phyloP scores from a whole-genome alignment of 208 protist genomes.

The Acanthamoeba royreba region DNA sequence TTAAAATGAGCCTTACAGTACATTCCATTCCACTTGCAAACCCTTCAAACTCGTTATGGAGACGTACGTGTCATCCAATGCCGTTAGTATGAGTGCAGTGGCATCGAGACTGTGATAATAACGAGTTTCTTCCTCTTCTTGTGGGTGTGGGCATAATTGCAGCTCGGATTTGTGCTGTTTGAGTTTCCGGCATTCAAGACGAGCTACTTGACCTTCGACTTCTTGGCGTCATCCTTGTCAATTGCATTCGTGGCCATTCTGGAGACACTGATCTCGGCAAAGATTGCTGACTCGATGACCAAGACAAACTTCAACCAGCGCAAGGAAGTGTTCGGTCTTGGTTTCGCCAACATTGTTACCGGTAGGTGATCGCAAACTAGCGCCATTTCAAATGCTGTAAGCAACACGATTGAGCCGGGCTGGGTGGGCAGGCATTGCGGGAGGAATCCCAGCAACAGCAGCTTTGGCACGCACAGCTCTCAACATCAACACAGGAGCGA shows the following conservation, averaged over 20 bases:
- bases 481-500: slow-evolving; percentile 62
- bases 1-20: no score
- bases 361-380: no score
- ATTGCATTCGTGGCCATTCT: slow-evolving; percentile 56
- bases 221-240: slow-evolving; percentile 42
- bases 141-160: neutral
- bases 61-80: no score
- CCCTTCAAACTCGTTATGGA: slow-evolving; percentile 4
- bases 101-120: neutral
- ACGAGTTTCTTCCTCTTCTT: neutral
- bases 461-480: slow-evolving; percentile 57
- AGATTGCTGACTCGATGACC: slow-evolving; percentile 61
- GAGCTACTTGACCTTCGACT: slow-evolving; percentile 25
- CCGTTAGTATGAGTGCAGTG: neutral
- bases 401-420: no score
- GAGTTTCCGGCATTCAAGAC: slow-evolving; percentile 23
- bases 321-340: slow-evolving; percentile 54
- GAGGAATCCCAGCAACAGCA: slow-evolving; percentile 57
- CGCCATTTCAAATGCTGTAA: no score
- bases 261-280: slow-evolving; percentile 63
- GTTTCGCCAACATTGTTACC: slow-evolving; percentile 49
- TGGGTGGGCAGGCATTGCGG: slow-evolving; percentile 48
- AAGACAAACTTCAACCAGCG: slow-evolving; percentile 63
- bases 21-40: slow-evolving; percentile 1
- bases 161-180: slow-evolving; percentile 25